Conservation (phyloP, 176 grass and related monocot species). For the Carex littledalei region DNA sequence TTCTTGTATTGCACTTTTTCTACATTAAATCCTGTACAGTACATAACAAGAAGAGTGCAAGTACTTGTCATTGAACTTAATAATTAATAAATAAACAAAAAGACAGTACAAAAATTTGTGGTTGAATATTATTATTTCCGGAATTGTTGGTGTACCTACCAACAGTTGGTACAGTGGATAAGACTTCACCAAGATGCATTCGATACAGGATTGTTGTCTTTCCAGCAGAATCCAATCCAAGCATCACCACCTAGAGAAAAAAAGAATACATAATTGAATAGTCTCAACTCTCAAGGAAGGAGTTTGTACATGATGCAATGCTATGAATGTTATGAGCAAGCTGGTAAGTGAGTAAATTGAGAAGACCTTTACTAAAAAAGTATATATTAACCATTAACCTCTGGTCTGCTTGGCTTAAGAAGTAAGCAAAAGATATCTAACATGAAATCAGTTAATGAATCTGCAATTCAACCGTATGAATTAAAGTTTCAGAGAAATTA, state of each 20-base stretch:
- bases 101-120: not conserved
- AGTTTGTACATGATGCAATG: not conserved
- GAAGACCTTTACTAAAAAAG: not conserved
- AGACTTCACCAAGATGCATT: slow-evolving; percentile 84
- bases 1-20: slow-evolving; percentile 98
- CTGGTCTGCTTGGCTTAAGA: not conserved
- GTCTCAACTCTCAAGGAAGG: not conserved
- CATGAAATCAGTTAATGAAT: not conserved
- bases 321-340: not conserved
- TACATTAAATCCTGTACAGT: slow-evolving; percentile 72
- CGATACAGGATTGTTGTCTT: slow-evolving; percentile 89
- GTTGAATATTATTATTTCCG: not conserved
- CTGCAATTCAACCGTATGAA: not conserved
- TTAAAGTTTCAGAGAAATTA: not conserved
- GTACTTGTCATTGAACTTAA: not conserved
- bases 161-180: slow-evolving; percentile 84
- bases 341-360: not conserved
- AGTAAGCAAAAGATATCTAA: not conserved
- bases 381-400: not conserved
- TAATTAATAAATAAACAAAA: slow-evolving; percentile 1
- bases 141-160: slow-evolving; percentile 34
- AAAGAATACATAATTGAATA: not conserved
- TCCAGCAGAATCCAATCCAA: slow-evolving; percentile 87
- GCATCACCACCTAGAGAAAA: slow-evolving; percentile 77
- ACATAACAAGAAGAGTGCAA: slow-evolving; percentile 7